phyloP scores from a whole-genome alignment of 495 filamentous ascomycete species.

The Neurospora africana region DNA sequence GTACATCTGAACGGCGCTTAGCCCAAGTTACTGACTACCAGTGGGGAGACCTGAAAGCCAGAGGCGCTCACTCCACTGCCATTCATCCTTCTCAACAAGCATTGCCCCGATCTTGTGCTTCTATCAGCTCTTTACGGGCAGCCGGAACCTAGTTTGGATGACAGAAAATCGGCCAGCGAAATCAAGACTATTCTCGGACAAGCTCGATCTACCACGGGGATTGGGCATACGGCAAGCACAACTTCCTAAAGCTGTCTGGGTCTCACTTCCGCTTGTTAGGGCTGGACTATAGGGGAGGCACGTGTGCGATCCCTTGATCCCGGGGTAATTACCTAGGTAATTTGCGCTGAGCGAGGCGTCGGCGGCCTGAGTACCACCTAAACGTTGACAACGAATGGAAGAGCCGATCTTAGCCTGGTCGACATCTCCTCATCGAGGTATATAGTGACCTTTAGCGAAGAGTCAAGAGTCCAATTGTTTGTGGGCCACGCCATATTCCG shows the following conservation, averaged over 20 bases:
- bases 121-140: background rate
- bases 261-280: background rate
- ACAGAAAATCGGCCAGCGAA: background rate
- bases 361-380: background rate
- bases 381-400: background rate
- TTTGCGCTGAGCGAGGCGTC: background rate
- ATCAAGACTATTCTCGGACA: background rate
- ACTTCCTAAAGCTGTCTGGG: background rate
- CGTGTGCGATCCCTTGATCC: background rate
- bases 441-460: background rate
- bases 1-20: background rate
- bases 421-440: background rate
- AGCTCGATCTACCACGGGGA: background rate
- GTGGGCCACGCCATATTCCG: background rate
- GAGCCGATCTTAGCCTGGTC: background rate
- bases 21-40: background rate
- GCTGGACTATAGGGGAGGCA: background rate
- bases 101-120: background rate
- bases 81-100: background rate
- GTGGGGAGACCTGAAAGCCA: background rate
- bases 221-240: background rate
- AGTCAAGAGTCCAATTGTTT: background rate
- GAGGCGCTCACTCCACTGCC: background rate
- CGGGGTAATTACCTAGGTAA: background rate
- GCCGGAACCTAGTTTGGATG: background rate